These are phyloP conservation scores for Lipomyces starkeyi DNA, from an alignment of 805 yeast species.

Conservation along the genomic window DNA sequence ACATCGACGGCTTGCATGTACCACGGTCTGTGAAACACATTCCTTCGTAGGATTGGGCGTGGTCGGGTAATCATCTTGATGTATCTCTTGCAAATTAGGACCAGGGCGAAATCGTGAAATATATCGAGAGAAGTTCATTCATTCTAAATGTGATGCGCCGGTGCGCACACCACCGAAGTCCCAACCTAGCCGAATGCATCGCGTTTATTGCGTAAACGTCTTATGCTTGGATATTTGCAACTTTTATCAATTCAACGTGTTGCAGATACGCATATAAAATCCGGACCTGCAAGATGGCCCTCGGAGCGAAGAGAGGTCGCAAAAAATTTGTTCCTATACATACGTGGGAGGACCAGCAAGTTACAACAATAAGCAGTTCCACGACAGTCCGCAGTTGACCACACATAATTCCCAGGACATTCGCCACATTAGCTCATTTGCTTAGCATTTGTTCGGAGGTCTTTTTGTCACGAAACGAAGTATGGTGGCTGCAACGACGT, in stretches of 20 bases:
- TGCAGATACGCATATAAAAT: neutral
- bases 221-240: neutral
- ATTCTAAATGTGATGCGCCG: too few relatives aligned
- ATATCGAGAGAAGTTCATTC: too few relatives aligned
- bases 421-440: neutral
- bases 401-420: neutral
- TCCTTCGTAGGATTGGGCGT: conserved; percentile 12
- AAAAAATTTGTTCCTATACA: neutral
- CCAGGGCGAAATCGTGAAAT: neutral
- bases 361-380: neutral
- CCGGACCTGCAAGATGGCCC: neutral
- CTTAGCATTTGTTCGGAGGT: neutral
- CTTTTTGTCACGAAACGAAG: neutral
- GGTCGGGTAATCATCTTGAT: neutral
- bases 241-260: neutral
- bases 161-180: too few relatives aligned
- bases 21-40: conserved; percentile 59
- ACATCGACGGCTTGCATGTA: conserved; percentile 74
- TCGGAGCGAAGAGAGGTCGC: neutral
- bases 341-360: neutral
- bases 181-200: neutral
- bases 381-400: neutral
- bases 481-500: conserved; percentile 2
- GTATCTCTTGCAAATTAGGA: neutral
- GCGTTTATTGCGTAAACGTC: neutral